Percentiles rank a stretch among this genome's conserved stretches.
phyloP scores from a whole-genome alignment of 345 rosid genomes.

The Populus simonii region DNA sequence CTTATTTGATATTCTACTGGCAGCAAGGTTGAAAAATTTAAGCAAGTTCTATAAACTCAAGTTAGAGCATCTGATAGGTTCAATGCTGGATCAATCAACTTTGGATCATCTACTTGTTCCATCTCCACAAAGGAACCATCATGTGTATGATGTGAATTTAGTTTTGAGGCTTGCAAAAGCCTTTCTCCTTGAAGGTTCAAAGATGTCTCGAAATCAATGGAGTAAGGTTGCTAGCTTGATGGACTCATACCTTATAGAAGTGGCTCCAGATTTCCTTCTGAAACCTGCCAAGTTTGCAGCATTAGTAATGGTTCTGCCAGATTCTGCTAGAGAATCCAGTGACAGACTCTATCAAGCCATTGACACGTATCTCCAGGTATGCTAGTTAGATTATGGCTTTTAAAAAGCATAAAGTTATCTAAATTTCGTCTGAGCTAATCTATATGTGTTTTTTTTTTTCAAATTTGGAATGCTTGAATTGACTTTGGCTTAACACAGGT shows the following conservation, averaged over 20 bases:
- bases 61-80: conserved; percentile 48
- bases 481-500: conserved; percentile 30
- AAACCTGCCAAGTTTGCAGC: conserved; percentile 38
- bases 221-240: conserved; percentile 41
- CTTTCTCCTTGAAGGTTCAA: conserved; percentile 24
- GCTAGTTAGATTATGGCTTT: background rate
- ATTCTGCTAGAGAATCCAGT: conserved; percentile 39
- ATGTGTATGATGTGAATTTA: conserved; percentile 44
- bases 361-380: conserved; percentile 53
- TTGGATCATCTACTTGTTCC: conserved; percentile 42
- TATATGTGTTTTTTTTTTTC: background rate
- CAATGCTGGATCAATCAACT: conserved; percentile 45
- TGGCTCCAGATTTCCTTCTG: conserved; percentile 43
- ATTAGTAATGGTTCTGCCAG: conserved; percentile 38
- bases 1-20: conserved; percentile 34
- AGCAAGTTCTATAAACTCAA: conserved; percentile 16
- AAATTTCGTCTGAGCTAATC: background rate
- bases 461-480: background rate
- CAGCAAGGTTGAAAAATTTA: conserved; percentile 23
- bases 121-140: conserved; percentile 19
- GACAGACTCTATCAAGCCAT: conserved; percentile 45
- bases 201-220: conserved; percentile 3
- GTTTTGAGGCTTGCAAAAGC: conserved; percentile 42
- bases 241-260: conserved; percentile 50
- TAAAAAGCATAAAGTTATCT: background rate